Base-by-base conservation (phyloP, 352 stramenopile genomes). In the Phytophthora hibernalis region DNA sequence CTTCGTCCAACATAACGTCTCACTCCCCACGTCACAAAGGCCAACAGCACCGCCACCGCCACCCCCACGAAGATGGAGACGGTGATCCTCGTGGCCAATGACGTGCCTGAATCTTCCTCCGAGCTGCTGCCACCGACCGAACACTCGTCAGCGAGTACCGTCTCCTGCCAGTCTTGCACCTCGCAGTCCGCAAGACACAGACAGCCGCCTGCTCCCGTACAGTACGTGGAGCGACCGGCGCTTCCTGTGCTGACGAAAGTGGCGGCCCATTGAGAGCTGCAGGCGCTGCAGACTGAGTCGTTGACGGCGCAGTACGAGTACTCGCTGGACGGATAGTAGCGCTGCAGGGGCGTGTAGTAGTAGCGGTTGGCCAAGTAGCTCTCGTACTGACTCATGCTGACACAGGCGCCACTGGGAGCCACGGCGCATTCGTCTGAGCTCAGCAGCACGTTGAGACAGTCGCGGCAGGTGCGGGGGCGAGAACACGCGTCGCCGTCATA, bases 301-400 rank as follows among this genome's bases (percentile, higher is more conserved):
- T 77, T 69, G 12, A 48, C 59, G 44, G 49, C 70, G 54, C 76
- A 85, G 58, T 85, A 85, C 30, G 64, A 64, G 63, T 77, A 80
- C 49, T 77, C 67, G 40, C n/a, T 68, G 7, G 74, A 71, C 20
- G 65, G 61, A 45, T 78, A 83, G 60, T 81, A 83, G 31, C 75
- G 74, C 63, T 80, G 75, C 38, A 80, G 52, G 10, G 76, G 76
- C 33, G 62, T 70, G 63, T 83, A 83, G 63, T 83, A 83, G 65
- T 73, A 74, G 16, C 76, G 76, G 48, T 68, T 60, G 62, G 65
- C 55, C 48, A 70, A 26, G 42, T 81, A 81, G 24, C 48, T 43
- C 44, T 77, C 54, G 56, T 81, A 81, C 13, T 66, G 16, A 15
- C 24, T 59, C 57, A 73, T 69, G 38, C 70, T 82, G 49, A 85